Evolutionary conservation across 2,329 filamentous ascomycete species (phyloP).

Genomic region (Fusarium sp.): DNA sequence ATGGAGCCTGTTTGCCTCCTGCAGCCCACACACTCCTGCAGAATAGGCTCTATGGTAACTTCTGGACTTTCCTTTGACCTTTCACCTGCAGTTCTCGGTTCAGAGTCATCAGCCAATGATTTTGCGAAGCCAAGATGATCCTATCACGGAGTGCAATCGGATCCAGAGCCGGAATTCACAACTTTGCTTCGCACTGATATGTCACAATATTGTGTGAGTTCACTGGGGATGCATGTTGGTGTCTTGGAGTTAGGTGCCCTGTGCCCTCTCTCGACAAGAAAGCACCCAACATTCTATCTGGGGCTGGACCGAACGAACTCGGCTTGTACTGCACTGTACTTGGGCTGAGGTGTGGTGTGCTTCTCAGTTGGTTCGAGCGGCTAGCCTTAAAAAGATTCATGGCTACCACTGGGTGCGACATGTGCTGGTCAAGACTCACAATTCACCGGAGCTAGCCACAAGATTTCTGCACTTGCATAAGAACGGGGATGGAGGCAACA

Average conservation of each 20-base stretch:
- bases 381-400: not conserved
- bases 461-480: not conserved
- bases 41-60: not conserved
- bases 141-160: slow-evolving; percentile 8
- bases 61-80: not conserved
- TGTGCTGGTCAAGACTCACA: slow-evolving; percentile 5
- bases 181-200: slow-evolving; percentile 2
- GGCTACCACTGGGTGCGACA: not conserved
- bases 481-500: not conserved
- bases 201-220: slow-evolving; percentile 4
- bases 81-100: not conserved
- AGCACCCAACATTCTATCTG: not conserved
- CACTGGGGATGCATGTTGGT: slow-evolving; percentile 6
- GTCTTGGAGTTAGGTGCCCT: not conserved
- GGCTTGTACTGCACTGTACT: not conserved
- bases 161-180: slow-evolving; percentile 5
- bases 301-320: not conserved
- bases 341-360: not conserved
- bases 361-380: not conserved
- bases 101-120: not conserved
- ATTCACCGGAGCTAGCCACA: not conserved
- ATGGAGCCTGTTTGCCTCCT: not conserved
- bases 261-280: slow-evolving; percentile 4
- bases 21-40: not conserved
- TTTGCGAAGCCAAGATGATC: slow-evolving; percentile 5